phyloP scores from a whole-genome alignment of 495 filamentous ascomycete genomes.

The Cryomyces antarcticus region DNA sequence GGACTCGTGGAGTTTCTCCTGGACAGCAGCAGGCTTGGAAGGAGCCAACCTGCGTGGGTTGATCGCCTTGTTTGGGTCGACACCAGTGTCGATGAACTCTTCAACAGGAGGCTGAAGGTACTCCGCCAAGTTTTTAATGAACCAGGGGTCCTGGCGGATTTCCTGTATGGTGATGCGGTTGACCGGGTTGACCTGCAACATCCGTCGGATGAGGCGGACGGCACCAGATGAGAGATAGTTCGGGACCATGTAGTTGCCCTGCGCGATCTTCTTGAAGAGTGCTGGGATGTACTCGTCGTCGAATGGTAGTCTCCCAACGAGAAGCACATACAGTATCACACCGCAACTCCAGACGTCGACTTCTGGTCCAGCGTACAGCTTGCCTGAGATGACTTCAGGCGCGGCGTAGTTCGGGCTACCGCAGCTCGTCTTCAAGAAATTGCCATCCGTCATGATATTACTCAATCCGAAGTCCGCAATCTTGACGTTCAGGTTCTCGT shows the following conservation, averaged over 20 bases:
- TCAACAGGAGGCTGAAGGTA: constrained; percentile 83
- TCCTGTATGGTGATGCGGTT: constrained; percentile 84
- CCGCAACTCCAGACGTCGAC: constrained; percentile 99
- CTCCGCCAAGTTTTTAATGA: constrained; percentile 59
- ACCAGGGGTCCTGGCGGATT: constrained; percentile 90
- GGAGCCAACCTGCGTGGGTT: constrained; percentile 58
- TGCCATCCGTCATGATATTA: constrained; percentile 99
- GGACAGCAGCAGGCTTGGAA: constrained; percentile 51
- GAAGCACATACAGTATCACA: constrained; percentile 88
- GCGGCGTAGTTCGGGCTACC: constrained; percentile 97
- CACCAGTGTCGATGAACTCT: constrained; percentile 81
- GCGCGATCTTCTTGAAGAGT: constrained; percentile 73
- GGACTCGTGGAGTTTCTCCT: constrained; percentile 74
- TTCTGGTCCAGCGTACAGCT: constrained; percentile 92
- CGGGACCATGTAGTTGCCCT: constrained; percentile 75
- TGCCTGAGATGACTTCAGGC: constrained; percentile 92
- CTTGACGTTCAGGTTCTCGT: constrained; percentile 89
- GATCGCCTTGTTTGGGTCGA: constrained; percentile 76
- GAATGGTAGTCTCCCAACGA: constrained; percentile 82
- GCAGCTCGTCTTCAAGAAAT: constrained; percentile 96
- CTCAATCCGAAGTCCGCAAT: constrained; percentile 97
- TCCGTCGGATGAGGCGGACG: constrained; percentile 66
- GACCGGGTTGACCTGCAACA: constrained; percentile 88
- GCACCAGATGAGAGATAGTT: constrained; percentile 73
- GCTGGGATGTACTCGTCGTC: constrained; percentile 91